Conservation (phyloP, 495 filamentous ascomycete species). For the Penicillium salamii region DNA sequence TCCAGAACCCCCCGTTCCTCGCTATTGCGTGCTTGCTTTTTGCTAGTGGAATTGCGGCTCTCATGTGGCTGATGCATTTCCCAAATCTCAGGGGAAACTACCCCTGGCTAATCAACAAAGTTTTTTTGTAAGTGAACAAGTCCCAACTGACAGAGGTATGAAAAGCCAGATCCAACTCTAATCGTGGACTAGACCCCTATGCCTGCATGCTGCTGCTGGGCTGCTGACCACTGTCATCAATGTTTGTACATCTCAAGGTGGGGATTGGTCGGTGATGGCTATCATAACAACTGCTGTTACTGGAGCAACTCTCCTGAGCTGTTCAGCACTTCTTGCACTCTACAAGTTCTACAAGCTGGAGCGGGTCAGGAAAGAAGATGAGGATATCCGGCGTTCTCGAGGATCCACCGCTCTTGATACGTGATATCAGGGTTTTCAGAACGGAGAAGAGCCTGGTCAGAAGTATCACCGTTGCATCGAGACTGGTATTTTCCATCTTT, state of each 20-base stretch:
- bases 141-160: neutral
- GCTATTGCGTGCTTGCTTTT: neutral
- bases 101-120: neutral
- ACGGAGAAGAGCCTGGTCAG: no score
- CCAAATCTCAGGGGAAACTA: neutral
- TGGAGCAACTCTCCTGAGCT: neutral
- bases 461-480: no score
- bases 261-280: neutral
- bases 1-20: neutral
- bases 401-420: no score
- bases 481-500: no score
- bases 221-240: neutral
- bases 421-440: no score
- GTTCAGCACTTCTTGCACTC: neutral
- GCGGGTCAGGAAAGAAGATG: no score
- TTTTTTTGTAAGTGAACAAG: neutral
- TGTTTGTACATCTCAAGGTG: neutral
- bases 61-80: neutral
- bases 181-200: neutral
- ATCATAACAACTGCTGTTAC: neutral
- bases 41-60: neutral
- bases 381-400: no score
- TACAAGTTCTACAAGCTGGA: neutral
- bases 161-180: neutral
- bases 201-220: neutral